A percentile compares a stretch with the other conserved stretches of the same genome.
Conservation (phyloP, 495 filamentous ascomycete genomes). For the Opeltia flavorubescens region DNA sequence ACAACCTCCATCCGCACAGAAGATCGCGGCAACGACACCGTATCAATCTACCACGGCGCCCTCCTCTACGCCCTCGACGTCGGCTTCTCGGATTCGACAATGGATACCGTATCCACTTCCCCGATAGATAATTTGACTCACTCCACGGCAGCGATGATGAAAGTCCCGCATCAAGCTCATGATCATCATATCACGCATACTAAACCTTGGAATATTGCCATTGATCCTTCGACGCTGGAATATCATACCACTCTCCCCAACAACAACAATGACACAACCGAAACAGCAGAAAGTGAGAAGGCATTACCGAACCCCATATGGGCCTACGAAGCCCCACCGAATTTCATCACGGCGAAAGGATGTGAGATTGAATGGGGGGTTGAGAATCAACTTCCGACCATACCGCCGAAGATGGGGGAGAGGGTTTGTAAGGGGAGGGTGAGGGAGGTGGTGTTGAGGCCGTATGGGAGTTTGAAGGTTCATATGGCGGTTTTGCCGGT, state of each 20-base stretch:
- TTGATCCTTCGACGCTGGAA: slow-evolving; percentile 29
- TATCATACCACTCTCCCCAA: slow-evolving; percentile 12
- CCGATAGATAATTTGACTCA: slow-evolving; percentile 13
- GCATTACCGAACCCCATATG: slow-evolving; percentile 33
- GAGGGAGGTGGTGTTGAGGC: slow-evolving; percentile 32
- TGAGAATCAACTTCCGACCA: slow-evolving; percentile 30
- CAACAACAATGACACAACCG: slow-evolving; percentile 3
- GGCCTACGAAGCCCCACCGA: slow-evolving; percentile 31
- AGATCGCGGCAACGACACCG: slow-evolving; percentile 35
- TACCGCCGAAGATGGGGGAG: slow-evolving; percentile 23
- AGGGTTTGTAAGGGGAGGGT: slow-evolving; percentile 25
- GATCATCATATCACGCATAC: slow-evolving; percentile 26
- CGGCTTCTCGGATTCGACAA: slow-evolving; percentile 16
- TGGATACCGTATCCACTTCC: slow-evolving; percentile 2
- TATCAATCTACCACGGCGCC: slow-evolving; percentile 39
- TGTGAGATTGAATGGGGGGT: slow-evolving; percentile 42
- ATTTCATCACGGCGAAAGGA: slow-evolving; percentile 32
- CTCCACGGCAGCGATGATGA: background rate
- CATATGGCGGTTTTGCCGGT: slow-evolving; percentile 45
- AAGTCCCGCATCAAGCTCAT: slow-evolving; percentile 20
- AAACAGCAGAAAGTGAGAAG: slow-evolving; percentile 11
- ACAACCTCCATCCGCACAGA: slow-evolving; percentile 17
- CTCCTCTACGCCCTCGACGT: slow-evolving; percentile 41
- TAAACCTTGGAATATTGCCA: slow-evolving; percentile 33
- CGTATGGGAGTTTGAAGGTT: slow-evolving; percentile 42